Base-by-base conservation (phyloP, 2,329 filamentous ascomycete species). In the Colletotrichum godetiae region DNA sequence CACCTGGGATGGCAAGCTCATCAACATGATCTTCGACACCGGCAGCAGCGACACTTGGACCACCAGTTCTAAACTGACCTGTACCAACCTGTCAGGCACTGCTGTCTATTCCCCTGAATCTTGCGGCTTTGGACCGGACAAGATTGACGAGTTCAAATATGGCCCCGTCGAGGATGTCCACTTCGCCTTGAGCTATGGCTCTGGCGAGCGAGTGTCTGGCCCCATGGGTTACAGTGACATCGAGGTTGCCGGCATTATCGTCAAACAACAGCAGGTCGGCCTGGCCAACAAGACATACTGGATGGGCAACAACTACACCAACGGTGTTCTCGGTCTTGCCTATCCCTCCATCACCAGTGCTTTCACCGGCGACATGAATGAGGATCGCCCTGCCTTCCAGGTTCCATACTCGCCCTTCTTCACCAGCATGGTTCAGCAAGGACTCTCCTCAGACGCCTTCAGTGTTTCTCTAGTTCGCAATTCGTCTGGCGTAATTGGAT, bases 21-120 rank as follows among this genome's bases (percentile, higher is more conserved):
- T 84, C 35, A 84, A 82, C 80, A 77, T 89, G 33, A 76, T 88
- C 13, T 80, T 89, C 59, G 87, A 89, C 75, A 88, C 87, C 0
- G 87, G 86, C 29, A 88, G 86, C 76, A 84, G 86, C 27, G 87
- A 89, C 73, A 89, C 87, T 0, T 89, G 87, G 87, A 82, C 84
- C 2, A 82, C 83, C 42, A 79, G 80, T 12, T 77, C 76, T 1
- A 80, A 82, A 35, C 88, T 87, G 73, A 77, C 78, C 56, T 89
- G 87, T 74, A 77, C 83, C 46, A 82, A 84, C 69, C 77, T 75
- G n/a, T 69, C 75, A 0, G 84, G 84, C 19, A 74, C 77, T 7
- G 68, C 67, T 3, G 69, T 77, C 8, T 78, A 80, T 29, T 75
- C 80, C 1, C 79, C 81, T 46, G 73, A 76, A 1, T 73, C 77